phyloP scores from a whole-genome alignment of 805 yeast species.

The Ogataea ganodermae region DNA sequence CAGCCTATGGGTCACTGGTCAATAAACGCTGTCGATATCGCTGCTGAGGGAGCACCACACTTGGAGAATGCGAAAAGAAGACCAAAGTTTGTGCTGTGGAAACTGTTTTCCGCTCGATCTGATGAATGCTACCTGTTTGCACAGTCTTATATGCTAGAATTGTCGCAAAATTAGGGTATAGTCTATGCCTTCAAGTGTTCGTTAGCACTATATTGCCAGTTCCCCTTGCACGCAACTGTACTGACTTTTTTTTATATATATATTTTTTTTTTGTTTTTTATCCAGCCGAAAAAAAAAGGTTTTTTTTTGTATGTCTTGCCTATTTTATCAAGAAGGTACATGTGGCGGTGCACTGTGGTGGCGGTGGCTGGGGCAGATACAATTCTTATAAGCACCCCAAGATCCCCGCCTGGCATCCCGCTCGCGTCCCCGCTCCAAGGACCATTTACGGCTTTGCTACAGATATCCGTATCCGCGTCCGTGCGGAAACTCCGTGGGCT shows the following conservation, averaged over 20 bases:
- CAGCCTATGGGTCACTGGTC: too few relatives aligned
- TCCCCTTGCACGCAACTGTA: constrained; percentile 1
- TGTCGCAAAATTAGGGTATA: not conserved
- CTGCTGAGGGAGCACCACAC: not conserved
- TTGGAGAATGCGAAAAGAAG: too few relatives aligned
- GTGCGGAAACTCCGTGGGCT: not conserved
- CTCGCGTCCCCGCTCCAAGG: too few relatives aligned
- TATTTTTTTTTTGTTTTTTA: not conserved
- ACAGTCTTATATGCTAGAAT: not conserved
- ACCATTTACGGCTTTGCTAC: not conserved
- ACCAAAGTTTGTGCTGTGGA: too few relatives aligned
- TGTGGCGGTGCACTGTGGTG: not conserved
- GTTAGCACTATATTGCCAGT: too few relatives aligned
- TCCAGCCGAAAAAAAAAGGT: not conserved
- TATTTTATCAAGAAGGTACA: not conserved
- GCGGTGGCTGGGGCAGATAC: not conserved
- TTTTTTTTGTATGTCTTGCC: constrained; percentile 2
- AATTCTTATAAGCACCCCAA: too few relatives aligned
- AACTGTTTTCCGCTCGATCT: too few relatives aligned
- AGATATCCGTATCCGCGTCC: not conserved
- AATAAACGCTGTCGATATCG: not conserved
- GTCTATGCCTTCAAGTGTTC: too few relatives aligned
- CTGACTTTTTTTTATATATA: not conserved
- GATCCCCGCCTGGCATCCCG: too few relatives aligned
- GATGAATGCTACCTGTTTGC: not conserved